These are phyloP conservation scores for Graphilbum sp. DNA, from an alignment of 2,329 filamentous ascomycete species.

Conservation along the genomic window DNA sequence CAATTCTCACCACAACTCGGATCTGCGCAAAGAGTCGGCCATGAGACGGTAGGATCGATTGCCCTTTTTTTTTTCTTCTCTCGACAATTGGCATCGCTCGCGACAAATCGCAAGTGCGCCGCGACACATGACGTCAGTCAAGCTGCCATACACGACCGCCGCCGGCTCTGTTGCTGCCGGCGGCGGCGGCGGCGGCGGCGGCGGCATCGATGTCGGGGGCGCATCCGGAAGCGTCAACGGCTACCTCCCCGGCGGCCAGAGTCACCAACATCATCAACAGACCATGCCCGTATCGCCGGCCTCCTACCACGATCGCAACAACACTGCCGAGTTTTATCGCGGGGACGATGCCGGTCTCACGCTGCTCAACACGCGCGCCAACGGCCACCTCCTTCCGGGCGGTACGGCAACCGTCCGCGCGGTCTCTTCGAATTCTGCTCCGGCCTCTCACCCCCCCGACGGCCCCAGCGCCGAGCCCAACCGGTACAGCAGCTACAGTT, in stretches of 20 bases:
- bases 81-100: not conserved
- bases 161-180: not conserved
- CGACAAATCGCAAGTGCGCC: not conserved
- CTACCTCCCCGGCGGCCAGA: not conserved
- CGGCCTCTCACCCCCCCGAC: constrained; percentile 12
- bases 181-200: not conserved
- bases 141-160: not conserved
- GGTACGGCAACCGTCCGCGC: no score
- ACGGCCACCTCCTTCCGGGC: constrained; percentile 16
- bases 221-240: not conserved
- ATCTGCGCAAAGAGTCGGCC: no score
- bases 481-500: constrained; percentile 1
- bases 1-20: no score
- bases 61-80: not conserved
- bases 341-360: constrained; percentile 16
- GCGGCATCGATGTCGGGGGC: no score
- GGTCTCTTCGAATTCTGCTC: constrained; percentile 10
- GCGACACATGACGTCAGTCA: not conserved
- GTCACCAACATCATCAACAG: no score
- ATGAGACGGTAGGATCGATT: no score
- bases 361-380: constrained; percentile 20
- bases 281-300: not conserved
- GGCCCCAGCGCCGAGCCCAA: constrained; percentile 7
- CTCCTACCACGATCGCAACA: not conserved
- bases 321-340: not conserved